Evolutionary conservation across 2,329 filamentous ascomycete species (phyloP), one percentile per base, ranked within the genome.

Genomic region (Mollisia scopiformis): DNA sequence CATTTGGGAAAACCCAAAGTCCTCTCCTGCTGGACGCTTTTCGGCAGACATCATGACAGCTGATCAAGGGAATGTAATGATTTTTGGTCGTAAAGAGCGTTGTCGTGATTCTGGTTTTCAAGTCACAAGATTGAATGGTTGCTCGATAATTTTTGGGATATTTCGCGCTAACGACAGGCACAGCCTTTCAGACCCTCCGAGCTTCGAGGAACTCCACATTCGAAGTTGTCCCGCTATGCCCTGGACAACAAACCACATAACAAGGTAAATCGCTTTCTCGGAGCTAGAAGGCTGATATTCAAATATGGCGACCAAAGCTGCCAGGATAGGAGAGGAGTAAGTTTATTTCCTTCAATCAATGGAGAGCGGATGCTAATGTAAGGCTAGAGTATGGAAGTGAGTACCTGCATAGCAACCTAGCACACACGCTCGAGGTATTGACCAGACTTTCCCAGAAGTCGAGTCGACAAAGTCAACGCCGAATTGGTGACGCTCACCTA

Each of bases 401-500:
- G 73, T 71, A 55, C 49, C 37, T 27, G 55, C 57, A 46, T 25
- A 43, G 28, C 35, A 51, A 30, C 25, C 39, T 23, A 16, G 28
- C 51, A 50, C 13, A 47, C 28, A 23, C n/a, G 16, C 43, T 13
- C 28, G 8, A 11, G 16, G n/a, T n/a, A 47, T 27, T 47, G 43
- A 47, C 43, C 43, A 28, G 25, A 28, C 43, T 47, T 27, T 47
- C 43, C 43, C 75, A 98, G 94, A 80, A 96, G 92, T 62, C 90
- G 93, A 72, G 90, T 97, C 73, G 94, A 98, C 79, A 98, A 98
- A 79, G 93, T 98, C 80, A 97, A 97, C 78, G 92, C 95, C 66
- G 95, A 99, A 80, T 85, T 99, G 63, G 94, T 99, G 55, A 97
- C 93, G 49, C 85, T 99, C 71, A 99, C 95, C 31, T 99, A 99